Evolutionary conservation across 2,329 filamentous ascomycete genomes (phyloP), one percentile per base, ranked within the genome.

Genomic region (Fusarium albidum): DNA sequence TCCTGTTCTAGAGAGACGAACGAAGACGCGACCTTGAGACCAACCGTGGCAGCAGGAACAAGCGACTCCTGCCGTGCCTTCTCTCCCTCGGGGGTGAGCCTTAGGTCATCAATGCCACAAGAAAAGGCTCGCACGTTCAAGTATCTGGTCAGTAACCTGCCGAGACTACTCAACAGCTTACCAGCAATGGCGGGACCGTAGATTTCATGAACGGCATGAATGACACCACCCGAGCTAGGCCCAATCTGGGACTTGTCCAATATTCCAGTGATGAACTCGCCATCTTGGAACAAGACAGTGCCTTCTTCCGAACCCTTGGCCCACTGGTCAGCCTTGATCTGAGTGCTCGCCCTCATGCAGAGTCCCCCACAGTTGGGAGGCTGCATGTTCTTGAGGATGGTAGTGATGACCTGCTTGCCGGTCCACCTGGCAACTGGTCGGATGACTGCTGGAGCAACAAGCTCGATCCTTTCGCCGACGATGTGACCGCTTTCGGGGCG

Each of bases 161-260:
- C 95, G 49, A 99, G 81, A 64, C 94, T 89, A 78, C 92, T 96
- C 47, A 99, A 84, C 9, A 96, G 79, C 69, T 91, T 92, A 28
- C 95, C 94, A 15, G 95, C 94, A 59, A 89, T 82, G 13, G 88
- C 89, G 51, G 95, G 89, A 3, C 96, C 95, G 69, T 97, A 97
- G 2, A 93, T 86, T 69, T 99, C 95, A 69, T 99, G 94, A 17
- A 98, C 85, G 3, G 92, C 88, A 70, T 99, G 95, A 54, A 99
- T 86, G 37, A 99, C 81, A 58, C 95, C 95, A 46, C 93, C 93
- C 26, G 87, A 86, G 54, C 86, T 90, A 31, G 93, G 92, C 47
- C 95, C 95, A 52, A 99, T 90, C 66, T 99, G 95, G 33, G 91
- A 89, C 76, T 99, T 99, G 73, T 99, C 96, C 25, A 99, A 82